A percentile compares a stretch with the other conserved stretches of the same genome.
These are phyloP conservation scores for Ottelia alismoides DNA, from an alignment of 106 monocot genomes.

Conservation along the genomic window DNA sequence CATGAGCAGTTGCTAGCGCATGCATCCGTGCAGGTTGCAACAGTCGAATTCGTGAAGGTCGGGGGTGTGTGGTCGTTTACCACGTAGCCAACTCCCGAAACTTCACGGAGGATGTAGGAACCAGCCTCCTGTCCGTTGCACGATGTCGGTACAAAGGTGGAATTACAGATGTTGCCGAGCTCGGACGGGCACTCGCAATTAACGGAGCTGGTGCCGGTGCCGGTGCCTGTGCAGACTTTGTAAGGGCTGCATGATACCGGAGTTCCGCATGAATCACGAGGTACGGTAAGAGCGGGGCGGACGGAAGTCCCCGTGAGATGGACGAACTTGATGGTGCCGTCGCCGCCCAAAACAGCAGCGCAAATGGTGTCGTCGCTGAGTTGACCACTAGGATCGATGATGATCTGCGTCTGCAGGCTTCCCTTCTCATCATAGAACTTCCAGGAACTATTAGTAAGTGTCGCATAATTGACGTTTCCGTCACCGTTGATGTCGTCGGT, in stretches of 20 bases:
- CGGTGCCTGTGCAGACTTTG: too few species aligned
- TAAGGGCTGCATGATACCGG: constrained; percentile 42
- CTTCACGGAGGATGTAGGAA: constrained; percentile 12
- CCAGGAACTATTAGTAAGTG: too few species aligned
- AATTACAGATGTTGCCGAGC: constrained; percentile 19
- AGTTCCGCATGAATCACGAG: constrained; percentile 23
- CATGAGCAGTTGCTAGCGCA: constrained; percentile 60
- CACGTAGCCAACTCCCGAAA: constrained; percentile 49
- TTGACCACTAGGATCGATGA: too few species aligned
- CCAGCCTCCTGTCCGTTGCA: constrained; percentile 10
- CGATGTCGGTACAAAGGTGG: constrained; percentile 19
- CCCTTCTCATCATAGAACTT: too few species aligned
- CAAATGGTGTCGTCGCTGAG: too few species aligned
- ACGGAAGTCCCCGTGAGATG: too few species aligned
- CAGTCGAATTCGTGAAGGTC: constrained; percentile 6
- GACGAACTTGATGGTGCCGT: too few species aligned
- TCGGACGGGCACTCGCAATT: constrained; percentile 37
- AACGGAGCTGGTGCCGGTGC: not conserved
- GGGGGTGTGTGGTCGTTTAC: constrained; percentile 26
- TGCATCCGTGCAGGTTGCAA: constrained; percentile 24
- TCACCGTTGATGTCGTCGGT: too few species aligned
- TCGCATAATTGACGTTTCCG: too few species aligned
- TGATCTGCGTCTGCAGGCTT: too few species aligned
- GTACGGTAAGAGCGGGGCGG: too few species aligned
- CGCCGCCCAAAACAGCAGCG: too few species aligned